These are phyloP conservation scores for Ceratobasidium sp. DNA, from an alignment of 1,284 basidiomycete genomes.

Conservation along the genomic window DNA sequence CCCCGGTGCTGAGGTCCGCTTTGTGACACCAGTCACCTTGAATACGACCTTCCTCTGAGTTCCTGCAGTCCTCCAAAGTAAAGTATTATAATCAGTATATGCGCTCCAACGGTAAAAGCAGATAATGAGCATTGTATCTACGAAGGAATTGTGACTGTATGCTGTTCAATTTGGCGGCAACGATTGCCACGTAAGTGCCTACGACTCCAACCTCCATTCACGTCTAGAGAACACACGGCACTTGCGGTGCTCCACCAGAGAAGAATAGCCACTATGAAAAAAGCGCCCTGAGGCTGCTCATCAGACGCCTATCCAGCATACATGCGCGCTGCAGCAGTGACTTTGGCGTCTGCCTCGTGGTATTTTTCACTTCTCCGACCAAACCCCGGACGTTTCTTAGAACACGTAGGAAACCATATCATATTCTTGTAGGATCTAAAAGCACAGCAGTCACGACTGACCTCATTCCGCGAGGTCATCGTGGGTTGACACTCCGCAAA, in stretches of 20 bases:
- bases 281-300: not conserved
- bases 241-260: not conserved
- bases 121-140: too few relatives aligned
- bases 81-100: too few relatives aligned
- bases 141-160: too few relatives aligned
- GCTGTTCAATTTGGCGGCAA: too few relatives aligned
- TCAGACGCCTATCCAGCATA: not conserved
- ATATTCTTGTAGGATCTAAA: too few relatives aligned
- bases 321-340: not conserved
- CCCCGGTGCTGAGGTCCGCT: too few relatives aligned
- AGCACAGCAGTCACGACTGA: conserved; percentile 10
- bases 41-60: too few relatives aligned
- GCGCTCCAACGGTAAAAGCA: too few relatives aligned
- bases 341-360: conserved; percentile 4
- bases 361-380: not conserved
- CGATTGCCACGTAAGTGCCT: too few relatives aligned
- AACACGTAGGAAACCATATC: not conserved
- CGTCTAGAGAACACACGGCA: not conserved
- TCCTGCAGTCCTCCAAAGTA: too few relatives aligned
- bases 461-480: not conserved
- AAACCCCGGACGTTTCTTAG: not conserved
- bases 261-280: not conserved
- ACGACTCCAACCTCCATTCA: too few relatives aligned
- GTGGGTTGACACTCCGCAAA: not conserved
- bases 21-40: too few relatives aligned